phyloP scores from a whole-genome alignment of 331 rosid species.

The Rosa hybrid region DNA sequence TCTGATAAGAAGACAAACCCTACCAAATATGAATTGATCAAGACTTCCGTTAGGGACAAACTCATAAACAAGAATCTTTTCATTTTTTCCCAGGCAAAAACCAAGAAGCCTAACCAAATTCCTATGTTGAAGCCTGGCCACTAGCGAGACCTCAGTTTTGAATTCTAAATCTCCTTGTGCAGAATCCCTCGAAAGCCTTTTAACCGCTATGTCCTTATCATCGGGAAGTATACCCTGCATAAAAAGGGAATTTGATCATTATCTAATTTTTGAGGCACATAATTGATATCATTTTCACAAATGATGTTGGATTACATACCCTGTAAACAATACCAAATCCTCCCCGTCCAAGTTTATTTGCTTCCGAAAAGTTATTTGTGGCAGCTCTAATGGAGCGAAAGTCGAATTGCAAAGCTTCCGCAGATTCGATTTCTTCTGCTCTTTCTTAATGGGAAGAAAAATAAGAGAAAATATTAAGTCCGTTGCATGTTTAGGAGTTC shows the following conservation, averaged over 20 bases:
- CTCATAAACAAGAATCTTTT: neutral
- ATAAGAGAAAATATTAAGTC: neutral
- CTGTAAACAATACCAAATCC: neutral
- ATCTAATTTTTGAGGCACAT: too few relatives aligned
- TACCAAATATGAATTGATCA: neutral
- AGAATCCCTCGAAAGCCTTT: neutral
- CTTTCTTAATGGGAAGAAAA: neutral
- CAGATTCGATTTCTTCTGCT: neutral
- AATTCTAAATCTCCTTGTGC: neutral
- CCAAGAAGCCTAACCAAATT: neutral
- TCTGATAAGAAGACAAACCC: neutral
- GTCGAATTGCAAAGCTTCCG: neutral
- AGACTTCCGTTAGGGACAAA: neutral
- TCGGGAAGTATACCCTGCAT: neutral
- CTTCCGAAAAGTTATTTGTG: neutral
- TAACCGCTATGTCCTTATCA: neutral
- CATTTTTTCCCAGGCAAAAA: neutral
- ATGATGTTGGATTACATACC: neutral
- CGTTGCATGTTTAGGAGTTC: neutral
- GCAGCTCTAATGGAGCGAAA: neutral
- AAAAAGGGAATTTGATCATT: too few relatives aligned
- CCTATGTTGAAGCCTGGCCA: neutral
- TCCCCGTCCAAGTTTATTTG: neutral
- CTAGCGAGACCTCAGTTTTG: neutral
- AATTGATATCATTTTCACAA: neutral